These are phyloP conservation scores for Pelargonium nanum DNA, from an alignment of 345 rosid species.

Conservation along the genomic window DNA sequence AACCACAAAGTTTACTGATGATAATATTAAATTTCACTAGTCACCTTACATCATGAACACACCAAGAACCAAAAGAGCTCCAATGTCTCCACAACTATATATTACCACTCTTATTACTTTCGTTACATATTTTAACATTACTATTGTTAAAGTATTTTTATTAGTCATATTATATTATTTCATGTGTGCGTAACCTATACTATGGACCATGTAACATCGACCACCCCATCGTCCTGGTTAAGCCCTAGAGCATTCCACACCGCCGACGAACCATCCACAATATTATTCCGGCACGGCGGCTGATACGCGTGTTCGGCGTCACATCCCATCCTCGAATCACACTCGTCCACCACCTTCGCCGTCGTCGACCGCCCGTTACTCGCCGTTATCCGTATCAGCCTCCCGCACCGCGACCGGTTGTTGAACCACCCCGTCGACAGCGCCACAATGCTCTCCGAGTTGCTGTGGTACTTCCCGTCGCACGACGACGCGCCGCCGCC, in stretches of 20 bases:
- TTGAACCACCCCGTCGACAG: conserved; percentile 34
- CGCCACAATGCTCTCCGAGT: conserved; percentile 22
- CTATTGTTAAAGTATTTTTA: no score
- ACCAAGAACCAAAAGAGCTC: no score
- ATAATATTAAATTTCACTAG: no score
- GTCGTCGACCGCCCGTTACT: conserved; percentile 11
- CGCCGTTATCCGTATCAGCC: conserved; percentile 19
- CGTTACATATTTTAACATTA: no score
- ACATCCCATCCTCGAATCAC: conserved; percentile 28
- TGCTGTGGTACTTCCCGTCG: conserved; percentile 12
- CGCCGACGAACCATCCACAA: conserved; percentile 31
- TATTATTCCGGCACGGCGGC: conserved; percentile 26
- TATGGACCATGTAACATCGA: conserved; percentile 28
- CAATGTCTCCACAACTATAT: no score
- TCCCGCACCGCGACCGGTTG: conserved; percentile 20
- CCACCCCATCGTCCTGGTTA: conserved; percentile 15
- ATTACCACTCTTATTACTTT: no score
- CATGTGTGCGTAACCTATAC: no score
- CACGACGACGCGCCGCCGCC: conserved; percentile 26
- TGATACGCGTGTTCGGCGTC: conserved; percentile 26
- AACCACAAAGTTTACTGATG: no score
- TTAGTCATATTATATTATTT: no score
- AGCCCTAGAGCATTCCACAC: conserved; percentile 34
- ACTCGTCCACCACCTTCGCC: conserved; percentile 36
- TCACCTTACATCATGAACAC: no score